These are phyloP conservation scores for Ustilaginoidea virens DNA, from an alignment of 2,329 filamentous ascomycete species.

Conservation along the genomic window DNA sequence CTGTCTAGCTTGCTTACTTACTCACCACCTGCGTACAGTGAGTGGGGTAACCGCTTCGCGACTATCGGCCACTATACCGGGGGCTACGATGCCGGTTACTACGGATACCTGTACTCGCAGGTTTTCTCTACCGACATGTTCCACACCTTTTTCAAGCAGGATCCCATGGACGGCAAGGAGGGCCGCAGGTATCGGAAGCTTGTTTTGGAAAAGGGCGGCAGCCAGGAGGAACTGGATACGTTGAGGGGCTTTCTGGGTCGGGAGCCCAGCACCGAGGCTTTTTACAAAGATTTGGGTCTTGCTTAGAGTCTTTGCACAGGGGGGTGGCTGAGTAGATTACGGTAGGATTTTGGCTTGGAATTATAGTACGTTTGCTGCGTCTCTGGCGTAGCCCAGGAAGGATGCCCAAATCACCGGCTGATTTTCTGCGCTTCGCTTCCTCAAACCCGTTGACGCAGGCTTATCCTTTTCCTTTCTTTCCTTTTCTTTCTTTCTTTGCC, in stretches of 20 bases:
- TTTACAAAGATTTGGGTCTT: slow-evolving; percentile 61
- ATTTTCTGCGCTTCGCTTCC: no score
- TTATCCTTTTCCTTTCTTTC: no score
- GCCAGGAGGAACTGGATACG: slow-evolving; percentile 67
- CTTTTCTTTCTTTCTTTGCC: no score
- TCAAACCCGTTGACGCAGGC: no score
- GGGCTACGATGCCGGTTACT: slow-evolving; percentile 76
- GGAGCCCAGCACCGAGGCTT: slow-evolving; percentile 62
- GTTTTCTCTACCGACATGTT: slow-evolving; percentile 84
- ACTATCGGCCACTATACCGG: slow-evolving; percentile 73
- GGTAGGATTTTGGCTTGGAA: no score
- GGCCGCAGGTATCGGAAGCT: slow-evolving; percentile 64
- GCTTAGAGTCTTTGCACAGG: no score
- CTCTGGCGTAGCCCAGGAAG: no score
- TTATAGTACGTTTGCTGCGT: no score
- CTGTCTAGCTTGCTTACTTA: no score
- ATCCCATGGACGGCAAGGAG: slow-evolving; percentile 63
- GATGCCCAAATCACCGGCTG: no score
- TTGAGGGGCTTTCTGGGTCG: slow-evolving; percentile 65
- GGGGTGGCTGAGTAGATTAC: no score
- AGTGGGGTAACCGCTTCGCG: slow-evolving; percentile 64
- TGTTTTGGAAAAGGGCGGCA: slow-evolving; percentile 63
- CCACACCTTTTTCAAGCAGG: slow-evolving; percentile 58
- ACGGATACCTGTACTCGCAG: slow-evolving; percentile 58
- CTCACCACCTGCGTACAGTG: no score